phyloP scores from a whole-genome alignment of 163 green algal genomes.

The Chloroidium sp. region DNA sequence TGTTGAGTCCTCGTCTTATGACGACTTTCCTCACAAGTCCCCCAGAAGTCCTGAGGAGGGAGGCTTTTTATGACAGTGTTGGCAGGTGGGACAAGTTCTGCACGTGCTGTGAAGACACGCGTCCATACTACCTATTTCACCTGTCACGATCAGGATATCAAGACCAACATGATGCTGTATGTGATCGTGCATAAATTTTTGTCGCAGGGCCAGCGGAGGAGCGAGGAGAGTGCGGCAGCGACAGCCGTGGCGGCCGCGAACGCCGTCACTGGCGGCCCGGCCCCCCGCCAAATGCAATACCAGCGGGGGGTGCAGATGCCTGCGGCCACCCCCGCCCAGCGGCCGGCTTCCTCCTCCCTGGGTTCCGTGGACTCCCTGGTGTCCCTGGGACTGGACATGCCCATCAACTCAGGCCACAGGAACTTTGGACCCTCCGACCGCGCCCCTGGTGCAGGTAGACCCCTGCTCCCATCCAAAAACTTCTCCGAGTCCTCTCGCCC shows the following conservation, averaged over 20 bases:
- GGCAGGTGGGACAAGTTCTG: too few species aligned
- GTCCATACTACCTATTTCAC: too few species aligned
- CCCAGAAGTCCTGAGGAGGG: too few species aligned
- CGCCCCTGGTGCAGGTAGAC: not conserved
- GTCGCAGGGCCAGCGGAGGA: slow-evolving; percentile 13
- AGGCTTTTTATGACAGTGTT: too few species aligned
- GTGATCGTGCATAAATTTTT: not conserved
- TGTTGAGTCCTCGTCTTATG: too few species aligned
- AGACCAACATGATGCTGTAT: too few species aligned
- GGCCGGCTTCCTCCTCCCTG: slow-evolving; percentile 3
- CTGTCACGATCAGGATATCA: too few species aligned
- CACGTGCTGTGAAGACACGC: too few species aligned
- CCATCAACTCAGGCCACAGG: not conserved
- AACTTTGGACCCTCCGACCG: not conserved
- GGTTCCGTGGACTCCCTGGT: slow-evolving; percentile 3
- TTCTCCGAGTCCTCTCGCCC: too few species aligned
- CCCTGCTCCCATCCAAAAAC: not conserved
- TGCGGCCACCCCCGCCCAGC: not conserved
- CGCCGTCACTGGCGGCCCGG: slow-evolving; percentile 9
- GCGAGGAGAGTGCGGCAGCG: slow-evolving; percentile 16
- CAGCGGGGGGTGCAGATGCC: not conserved
- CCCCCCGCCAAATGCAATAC: not conserved
- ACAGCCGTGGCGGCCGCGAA: slow-evolving; percentile 11
- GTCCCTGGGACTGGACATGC: not conserved
- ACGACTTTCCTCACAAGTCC: too few species aligned